These are phyloP conservation scores for Kwoniella dendrophila DNA, from an alignment of 768 basidiomycete genomes.

Conservation along the genomic window DNA sequence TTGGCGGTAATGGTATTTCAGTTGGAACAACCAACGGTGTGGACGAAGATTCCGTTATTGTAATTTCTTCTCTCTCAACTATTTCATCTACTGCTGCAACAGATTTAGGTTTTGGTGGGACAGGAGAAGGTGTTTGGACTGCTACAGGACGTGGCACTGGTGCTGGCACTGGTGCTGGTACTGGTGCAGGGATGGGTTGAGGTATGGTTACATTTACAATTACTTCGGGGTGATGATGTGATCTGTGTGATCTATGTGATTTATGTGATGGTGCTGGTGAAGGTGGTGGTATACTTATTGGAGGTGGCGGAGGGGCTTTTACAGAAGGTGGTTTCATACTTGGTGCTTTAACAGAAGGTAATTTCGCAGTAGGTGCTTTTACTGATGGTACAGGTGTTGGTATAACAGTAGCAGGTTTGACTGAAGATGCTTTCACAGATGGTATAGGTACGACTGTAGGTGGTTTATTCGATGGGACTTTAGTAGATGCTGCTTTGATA, in stretches of 20 bases:
- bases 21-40: conserved; percentile 17
- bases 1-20: conserved; percentile 14
- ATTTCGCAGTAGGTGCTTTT: conserved; percentile 13
- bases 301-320: neutral
- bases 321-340: conserved; percentile 20
- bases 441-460: neutral
- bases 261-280: conserved; percentile 15
- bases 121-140: conserved; percentile 10
- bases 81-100: conserved; percentile 7
- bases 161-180: no score
- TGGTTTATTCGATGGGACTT: neutral
- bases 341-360: conserved; percentile 19
- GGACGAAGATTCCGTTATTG: neutral
- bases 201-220: conserved; percentile 43
- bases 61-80: conserved; percentile 9
- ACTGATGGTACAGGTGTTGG: neutral
- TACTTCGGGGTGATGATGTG: conserved; percentile 39
- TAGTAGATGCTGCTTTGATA: neutral
- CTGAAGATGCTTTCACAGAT: neutral
- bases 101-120: no score
- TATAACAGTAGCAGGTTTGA: conserved; percentile 3
- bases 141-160: conserved; percentile 6
- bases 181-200: conserved; percentile 17
- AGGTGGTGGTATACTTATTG: neutral
- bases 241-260: conserved; percentile 19